Percentiles rank a stretch among this genome's conserved stretches.
Conservation (phyloP, 2,329 filamentous ascomycete species). For the Pseudocercospora musae region DNA sequence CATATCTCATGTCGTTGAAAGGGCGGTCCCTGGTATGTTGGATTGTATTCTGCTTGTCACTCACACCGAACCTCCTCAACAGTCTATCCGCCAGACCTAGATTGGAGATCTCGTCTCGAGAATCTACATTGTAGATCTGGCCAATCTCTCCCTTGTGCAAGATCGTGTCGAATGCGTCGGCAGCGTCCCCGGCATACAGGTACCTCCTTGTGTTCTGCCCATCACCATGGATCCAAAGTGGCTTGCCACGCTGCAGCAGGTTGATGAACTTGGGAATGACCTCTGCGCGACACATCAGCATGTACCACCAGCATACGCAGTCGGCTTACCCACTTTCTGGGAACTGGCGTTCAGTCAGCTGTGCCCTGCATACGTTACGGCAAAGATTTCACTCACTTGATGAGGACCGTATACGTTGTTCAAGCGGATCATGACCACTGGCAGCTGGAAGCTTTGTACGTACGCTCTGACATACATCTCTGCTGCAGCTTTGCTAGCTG, state of each 20-base stretch:
- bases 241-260: slow-evolving; percentile 63
- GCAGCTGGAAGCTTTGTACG: slow-evolving; percentile 76
- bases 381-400: slow-evolving; percentile 56
- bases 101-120: slow-evolving; percentile 74
- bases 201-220: slow-evolving; percentile 72
- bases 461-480: slow-evolving; percentile 67
- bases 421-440: slow-evolving; percentile 73
- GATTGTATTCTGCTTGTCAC: slow-evolving; percentile 59
- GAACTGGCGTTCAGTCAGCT: slow-evolving; percentile 22
- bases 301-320: neutral
- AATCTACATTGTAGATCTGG: slow-evolving; percentile 79
- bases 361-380: neutral
- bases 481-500: slow-evolving; percentile 39
- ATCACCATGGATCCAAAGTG: slow-evolving; percentile 72
- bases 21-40: slow-evolving; percentile 74
- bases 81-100: slow-evolving; percentile 64
- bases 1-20: slow-evolving; percentile 73
- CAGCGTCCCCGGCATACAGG: slow-evolving; percentile 74
- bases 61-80: slow-evolving; percentile 60
- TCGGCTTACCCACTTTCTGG: slow-evolving; percentile 23
- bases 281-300: slow-evolving; percentile 49
- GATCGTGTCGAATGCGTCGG: slow-evolving; percentile 79
- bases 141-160: slow-evolving; percentile 72
- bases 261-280: slow-evolving; percentile 81
- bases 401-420: slow-evolving; percentile 87